These are phyloP conservation scores for Lactarius psammicola DNA, from an alignment of 768 basidiomycete species.

Conservation along the genomic window DNA sequence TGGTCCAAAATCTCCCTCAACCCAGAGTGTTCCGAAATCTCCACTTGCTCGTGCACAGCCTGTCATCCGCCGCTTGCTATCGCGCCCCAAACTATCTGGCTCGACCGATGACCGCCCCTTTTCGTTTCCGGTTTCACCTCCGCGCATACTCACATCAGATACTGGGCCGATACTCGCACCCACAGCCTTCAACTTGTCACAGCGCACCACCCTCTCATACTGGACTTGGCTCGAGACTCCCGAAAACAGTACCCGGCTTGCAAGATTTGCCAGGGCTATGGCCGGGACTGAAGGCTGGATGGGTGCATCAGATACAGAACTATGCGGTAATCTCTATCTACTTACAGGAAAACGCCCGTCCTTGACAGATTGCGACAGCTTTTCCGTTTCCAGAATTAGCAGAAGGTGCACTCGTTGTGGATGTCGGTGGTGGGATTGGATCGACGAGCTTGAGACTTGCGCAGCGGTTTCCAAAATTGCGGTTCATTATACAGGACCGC, in stretches of 20 bases:
- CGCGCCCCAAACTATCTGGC: slow-evolving; percentile 25
- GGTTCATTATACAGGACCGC: slow-evolving; percentile 63
- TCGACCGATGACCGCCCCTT: slow-evolving; percentile 11
- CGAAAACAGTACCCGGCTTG: slow-evolving; percentile 45
- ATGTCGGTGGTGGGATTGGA: slow-evolving; percentile 72
- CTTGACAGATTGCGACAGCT: slow-evolving; percentile 37
- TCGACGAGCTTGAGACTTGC: slow-evolving; percentile 46
- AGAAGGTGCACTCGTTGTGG: slow-evolving; percentile 53
- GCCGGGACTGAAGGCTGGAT: slow-evolving; percentile 71
- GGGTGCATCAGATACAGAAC: slow-evolving; percentile 42
- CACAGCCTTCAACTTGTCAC: slow-evolving; percentile 73
- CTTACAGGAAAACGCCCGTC: slow-evolving; percentile 11
- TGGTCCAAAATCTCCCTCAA: slow-evolving; percentile 10
- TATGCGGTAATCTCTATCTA: slow-evolving; percentile 28
- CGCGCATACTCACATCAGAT: background rate
- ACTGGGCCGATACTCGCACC: slow-evolving; percentile 38
- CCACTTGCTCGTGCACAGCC: slow-evolving; percentile 24
- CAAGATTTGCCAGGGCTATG: slow-evolving; percentile 77
- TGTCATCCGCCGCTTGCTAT: slow-evolving; percentile 25
- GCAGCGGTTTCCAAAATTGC: slow-evolving; percentile 41
- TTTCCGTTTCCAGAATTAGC: slow-evolving; percentile 58
- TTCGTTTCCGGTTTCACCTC: slow-evolving; percentile 6
- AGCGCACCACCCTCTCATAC: slow-evolving; percentile 48
- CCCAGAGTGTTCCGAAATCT: slow-evolving; percentile 16
- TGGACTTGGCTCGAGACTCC: slow-evolving; percentile 76